Evolutionary conservation across 1,284 basidiomycete genomes (phyloP), one percentile per base, ranked within the genome.

Genomic region (Peniophora sp.): DNA sequence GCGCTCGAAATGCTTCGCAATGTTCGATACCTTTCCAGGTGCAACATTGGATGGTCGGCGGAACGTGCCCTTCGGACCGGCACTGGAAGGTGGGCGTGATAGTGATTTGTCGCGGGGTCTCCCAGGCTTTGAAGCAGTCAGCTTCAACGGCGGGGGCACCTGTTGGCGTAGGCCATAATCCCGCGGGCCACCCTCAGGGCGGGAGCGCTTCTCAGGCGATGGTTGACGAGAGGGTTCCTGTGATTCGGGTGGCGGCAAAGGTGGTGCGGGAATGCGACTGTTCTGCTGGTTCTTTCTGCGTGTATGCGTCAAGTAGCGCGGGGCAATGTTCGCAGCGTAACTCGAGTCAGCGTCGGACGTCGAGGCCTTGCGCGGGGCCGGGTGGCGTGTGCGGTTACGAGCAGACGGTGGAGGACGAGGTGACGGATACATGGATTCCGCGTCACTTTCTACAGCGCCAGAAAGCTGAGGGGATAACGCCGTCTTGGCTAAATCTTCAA

Each of bases 321-420:
- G 85, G 2, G 85, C 87, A 53, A 92, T 82, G 59, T 92, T 92
- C n/a, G 83, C 86, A 2, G 92, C 91, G 65, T 94, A 94, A 50
- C 92, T 82, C 52, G 87, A 79, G 65, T 94, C 92, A 45, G 90
- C 91, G 63, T 95, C 92, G 2, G 92, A 93, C 0, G 79, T 72
- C 0, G 87, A 89, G 11, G 76, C 67, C 54, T 79, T 85, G 60
- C 72, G 75, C 16, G 67, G 59, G 35, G 75, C 64, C n/a, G 62
- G 52, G 48, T 72, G 63, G 35, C 71, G 59, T n/a, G 52, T 71
- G 59, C 75, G 80, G 53, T 65, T 75, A 36, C 79, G 74, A 16
- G 63, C 52, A n/a, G 63, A 62, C 20, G 67, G 67, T 12, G 71
- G 72, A 6, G 27, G 27, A 32, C 27, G 27, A 32, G 27, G 27